Percentiles rank a stretch among this genome's conserved stretches.
Evolutionary conservation across 169 alveolate species (phyloP).

Genomic region (Plasmodium fragile): DNA sequence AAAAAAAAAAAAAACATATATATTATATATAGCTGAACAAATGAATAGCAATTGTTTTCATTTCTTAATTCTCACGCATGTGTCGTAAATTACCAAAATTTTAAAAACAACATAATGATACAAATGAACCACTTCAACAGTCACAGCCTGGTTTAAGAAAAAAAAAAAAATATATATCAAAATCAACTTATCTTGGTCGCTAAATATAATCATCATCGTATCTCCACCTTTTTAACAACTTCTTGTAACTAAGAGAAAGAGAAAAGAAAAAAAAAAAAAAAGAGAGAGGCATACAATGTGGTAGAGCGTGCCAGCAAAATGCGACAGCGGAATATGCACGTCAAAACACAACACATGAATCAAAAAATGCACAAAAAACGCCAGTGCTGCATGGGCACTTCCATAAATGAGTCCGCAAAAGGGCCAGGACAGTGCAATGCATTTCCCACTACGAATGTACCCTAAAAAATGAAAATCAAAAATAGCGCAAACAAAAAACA

Average conservation of each 20-base stretch:
- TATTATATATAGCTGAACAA: background rate
- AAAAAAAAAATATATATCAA: background rate
- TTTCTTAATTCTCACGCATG: constrained; percentile 3
- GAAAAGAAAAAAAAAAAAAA: background rate
- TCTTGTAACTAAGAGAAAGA: constrained; percentile 46
- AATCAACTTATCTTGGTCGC: background rate
- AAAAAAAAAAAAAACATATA: constrained; percentile 13
- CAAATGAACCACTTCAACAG: background rate
- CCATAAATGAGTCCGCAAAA: background rate
- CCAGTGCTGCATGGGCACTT: background rate
- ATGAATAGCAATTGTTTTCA: constrained; percentile 16
- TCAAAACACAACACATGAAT: background rate
- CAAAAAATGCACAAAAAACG: background rate
- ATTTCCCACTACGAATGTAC: background rate
- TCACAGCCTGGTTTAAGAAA: constrained; percentile 26
- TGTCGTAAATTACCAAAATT: constrained; percentile 51
- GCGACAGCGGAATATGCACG: background rate
- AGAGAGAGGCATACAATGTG: background rate
- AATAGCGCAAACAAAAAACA: background rate
- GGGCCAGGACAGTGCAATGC: background rate
- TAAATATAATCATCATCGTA: constrained; percentile 74
- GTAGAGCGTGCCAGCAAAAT: background rate
- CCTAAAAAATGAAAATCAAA: background rate
- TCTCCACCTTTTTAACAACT: constrained; percentile 75
- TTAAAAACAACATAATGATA: constrained; percentile 27